Conservation (phyloP, 78 protist species). For the Dictyostelium firmibasis region DNA sequence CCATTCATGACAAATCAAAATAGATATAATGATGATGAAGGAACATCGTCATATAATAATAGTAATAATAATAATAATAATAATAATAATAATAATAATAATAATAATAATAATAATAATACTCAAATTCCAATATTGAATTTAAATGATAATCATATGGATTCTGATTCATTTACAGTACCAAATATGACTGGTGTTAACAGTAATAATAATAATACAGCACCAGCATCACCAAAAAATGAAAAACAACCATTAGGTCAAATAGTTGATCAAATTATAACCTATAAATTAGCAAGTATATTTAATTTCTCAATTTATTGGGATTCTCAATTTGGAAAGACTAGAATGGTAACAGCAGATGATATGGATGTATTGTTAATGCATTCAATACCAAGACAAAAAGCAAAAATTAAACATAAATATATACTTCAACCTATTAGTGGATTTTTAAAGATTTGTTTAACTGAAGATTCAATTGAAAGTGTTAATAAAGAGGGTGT, state of each 20-base stretch:
- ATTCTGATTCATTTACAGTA: background rate
- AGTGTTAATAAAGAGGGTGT: slow-evolving; percentile 52
- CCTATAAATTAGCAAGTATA: slow-evolving; percentile 19
- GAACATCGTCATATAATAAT: background rate
- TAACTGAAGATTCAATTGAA: slow-evolving; percentile 40
- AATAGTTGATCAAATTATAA: background rate
- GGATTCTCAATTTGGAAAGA: slow-evolving; percentile 44
- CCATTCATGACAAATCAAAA: background rate
- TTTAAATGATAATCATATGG: background rate
- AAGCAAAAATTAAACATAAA: slow-evolving; percentile 29
- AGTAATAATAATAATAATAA: background rate
- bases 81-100: background rate
- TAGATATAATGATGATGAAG: background rate
- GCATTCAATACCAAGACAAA: slow-evolving; percentile 69
- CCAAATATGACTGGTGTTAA: background rate
- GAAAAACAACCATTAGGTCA: background rate
- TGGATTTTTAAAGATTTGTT: slow-evolving; percentile 31
- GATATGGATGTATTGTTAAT: slow-evolving; percentile 68
- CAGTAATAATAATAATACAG: background rate
- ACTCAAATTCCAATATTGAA: background rate
- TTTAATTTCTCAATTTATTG: slow-evolving; percentile 55
- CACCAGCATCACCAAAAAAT: background rate
- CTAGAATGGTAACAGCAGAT: slow-evolving; percentile 27
- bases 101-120: background rate
- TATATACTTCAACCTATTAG: slow-evolving; percentile 43